Conservation (phyloP, 225 moss, liverwort and hornwort genomes). For the Takakia lepidozioides region DNA sequence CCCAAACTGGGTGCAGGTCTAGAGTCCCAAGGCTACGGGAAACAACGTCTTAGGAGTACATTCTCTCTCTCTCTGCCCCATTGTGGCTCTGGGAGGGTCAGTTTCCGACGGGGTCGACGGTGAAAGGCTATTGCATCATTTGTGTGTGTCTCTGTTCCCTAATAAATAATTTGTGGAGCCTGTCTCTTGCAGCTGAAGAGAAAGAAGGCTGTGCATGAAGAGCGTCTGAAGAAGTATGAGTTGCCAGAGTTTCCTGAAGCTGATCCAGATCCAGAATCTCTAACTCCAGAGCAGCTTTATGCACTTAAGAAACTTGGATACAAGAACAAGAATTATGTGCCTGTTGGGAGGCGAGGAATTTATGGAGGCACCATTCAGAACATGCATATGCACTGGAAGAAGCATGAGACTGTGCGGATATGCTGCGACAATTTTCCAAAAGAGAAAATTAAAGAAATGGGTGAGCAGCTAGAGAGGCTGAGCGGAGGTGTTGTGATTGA, state of each 20-base stretch:
- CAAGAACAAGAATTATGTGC: constrained; percentile 94
- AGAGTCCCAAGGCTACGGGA: too few species aligned
- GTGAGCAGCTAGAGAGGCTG: constrained; percentile 75
- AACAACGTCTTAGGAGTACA: too few species aligned
- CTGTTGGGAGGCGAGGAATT: constrained; percentile 92
- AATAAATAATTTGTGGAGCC: background rate
- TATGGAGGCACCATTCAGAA: constrained; percentile 97
- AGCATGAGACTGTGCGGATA: constrained; percentile 95
- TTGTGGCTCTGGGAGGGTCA: background rate
- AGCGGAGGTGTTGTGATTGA: constrained; percentile 82
- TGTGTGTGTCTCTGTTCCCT: background rate
- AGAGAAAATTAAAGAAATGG: constrained; percentile 82
- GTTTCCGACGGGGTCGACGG: too few species aligned
- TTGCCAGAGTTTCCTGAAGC: constrained; percentile 74
- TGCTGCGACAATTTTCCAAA: constrained; percentile 75
- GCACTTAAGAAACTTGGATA: constrained; percentile 92
- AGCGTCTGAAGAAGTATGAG: constrained; percentile 76
- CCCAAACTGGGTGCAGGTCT: too few species aligned
- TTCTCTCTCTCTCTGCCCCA: too few species aligned
- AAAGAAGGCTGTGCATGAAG: constrained; percentile 67
- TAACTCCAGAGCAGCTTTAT: constrained; percentile 79
- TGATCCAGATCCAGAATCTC: constrained; percentile 76
- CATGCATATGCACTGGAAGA: constrained; percentile 99
- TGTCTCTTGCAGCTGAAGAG: constrained; percentile 46
- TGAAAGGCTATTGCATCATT: background rate